Evolutionary conservation across 306 rosid species (phyloP).

Genomic region (Prinsepia uniflora): DNA sequence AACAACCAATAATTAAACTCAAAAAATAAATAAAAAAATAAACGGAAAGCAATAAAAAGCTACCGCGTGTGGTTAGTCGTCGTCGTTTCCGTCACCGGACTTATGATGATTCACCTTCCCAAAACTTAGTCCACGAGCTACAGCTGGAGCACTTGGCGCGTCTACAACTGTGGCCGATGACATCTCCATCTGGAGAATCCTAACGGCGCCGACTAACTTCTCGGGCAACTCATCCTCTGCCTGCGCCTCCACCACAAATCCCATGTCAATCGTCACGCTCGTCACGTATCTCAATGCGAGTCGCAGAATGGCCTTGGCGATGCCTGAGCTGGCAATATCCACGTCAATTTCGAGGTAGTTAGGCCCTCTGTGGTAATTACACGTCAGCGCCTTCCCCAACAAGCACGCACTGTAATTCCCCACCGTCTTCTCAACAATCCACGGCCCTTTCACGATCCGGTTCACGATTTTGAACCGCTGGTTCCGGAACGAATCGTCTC

Average conservation of each 20-base stretch:
- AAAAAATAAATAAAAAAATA: neutral
- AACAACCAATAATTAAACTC: neutral
- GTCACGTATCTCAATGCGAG: slow-evolving; percentile 83
- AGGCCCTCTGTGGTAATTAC: slow-evolving; percentile 69
- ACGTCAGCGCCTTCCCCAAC: slow-evolving; percentile 80
- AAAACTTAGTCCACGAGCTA: slow-evolving; percentile 42
- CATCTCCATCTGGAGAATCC: slow-evolving; percentile 93
- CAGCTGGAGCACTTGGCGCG: slow-evolving; percentile 18
- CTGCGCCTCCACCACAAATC: slow-evolving; percentile 83
- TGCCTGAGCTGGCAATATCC: slow-evolving; percentile 80
- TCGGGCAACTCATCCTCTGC: slow-evolving; percentile 87
- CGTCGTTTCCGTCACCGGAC: slow-evolving; percentile 32
- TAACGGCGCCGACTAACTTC: slow-evolving; percentile 65
- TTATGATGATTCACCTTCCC: slow-evolving; percentile 56
- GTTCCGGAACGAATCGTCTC: slow-evolving; percentile 69
- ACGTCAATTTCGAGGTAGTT: slow-evolving; percentile 84
- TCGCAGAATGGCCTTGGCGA: slow-evolving; percentile 76
- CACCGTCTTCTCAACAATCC: slow-evolving; percentile 83
- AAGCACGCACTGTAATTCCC: slow-evolving; percentile 84
- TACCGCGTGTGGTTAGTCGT: slow-evolving; percentile 3
- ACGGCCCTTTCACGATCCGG: slow-evolving; percentile 92
- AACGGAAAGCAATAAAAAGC: neutral
- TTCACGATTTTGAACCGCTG: slow-evolving; percentile 88
- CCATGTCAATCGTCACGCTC: slow-evolving; percentile 80
- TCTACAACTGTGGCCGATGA: slow-evolving; percentile 54